These are phyloP conservation scores for Vigna hirtella DNA, from an alignment of 306 rosid genomes.

Conservation along the genomic window DNA sequence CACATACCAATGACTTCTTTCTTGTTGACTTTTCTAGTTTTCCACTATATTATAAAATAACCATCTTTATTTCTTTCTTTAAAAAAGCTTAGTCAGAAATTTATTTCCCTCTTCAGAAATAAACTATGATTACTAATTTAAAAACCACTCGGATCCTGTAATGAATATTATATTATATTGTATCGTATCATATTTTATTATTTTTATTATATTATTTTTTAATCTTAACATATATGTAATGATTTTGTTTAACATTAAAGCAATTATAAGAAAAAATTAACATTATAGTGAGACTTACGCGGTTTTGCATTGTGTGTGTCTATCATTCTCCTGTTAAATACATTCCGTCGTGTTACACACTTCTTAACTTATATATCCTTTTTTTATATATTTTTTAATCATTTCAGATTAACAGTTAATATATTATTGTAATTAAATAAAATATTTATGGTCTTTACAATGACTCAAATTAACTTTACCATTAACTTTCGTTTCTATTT, in stretches of 20 bases:
- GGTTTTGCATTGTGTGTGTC: background rate
- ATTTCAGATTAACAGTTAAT: background rate
- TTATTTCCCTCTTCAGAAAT: background rate
- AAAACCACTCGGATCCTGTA: background rate
- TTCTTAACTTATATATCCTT: background rate
- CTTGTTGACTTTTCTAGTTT: slow-evolving; percentile 57
- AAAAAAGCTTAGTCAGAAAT: background rate
- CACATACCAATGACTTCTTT: slow-evolving; percentile 47
- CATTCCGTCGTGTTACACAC: background rate
- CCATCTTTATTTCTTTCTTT: background rate
- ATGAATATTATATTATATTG: background rate
- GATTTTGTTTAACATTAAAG: background rate
- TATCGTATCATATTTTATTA: too few species aligned
- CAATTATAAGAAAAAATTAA: too few species aligned
- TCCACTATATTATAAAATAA: background rate
- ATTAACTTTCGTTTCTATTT: too few species aligned
- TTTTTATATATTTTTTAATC: background rate
- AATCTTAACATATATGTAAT: background rate
- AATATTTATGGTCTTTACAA: background rate
- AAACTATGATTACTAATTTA: background rate
- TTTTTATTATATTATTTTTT: background rate
- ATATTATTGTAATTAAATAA: background rate
- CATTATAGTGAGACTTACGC: background rate
- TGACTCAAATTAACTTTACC: background rate
- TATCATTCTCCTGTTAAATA: background rate